Base-by-base conservation (phyloP, 352 stramenopile species). In the Plasmopara muralis region DNA sequence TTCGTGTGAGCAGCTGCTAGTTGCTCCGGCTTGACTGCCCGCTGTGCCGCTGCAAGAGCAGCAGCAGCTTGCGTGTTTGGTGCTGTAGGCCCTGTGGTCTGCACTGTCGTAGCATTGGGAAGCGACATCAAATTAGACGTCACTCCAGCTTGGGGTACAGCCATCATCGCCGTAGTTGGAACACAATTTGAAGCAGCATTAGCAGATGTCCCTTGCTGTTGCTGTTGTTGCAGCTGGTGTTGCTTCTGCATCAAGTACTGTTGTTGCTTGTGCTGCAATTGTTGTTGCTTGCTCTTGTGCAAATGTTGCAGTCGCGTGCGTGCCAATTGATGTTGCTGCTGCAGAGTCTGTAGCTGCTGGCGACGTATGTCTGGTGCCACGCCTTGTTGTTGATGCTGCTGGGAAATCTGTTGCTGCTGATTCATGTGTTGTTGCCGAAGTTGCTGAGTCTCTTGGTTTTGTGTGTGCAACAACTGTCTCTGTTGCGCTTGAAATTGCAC, bases 401-500 rank as follows among this genome's bases (percentile, higher is more conserved):
- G 74, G 0, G 75, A 60, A 7, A 93, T 60, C 29, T 89, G 75
- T 43, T 93, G 78, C 37, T 90, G 79, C 50, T 90, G 79, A 31
- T 79, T 70, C 47, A 88, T 52, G 33, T 93, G 83, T 39, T 89
- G 74, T 40, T 87, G 78, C 6, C 79, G 77, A 39, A 93, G 62
- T 47, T 84, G 74, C 59, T 87, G 71, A 33, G 76, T 86, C 53
- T 93, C 83, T 49, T 87, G 77, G 53, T 91, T 84, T 25, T 89
- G 79, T 9, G 72, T 80, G 29, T 83, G 72, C 20, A 89, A 48
- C 29, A 90, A 40, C 43, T 85, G 73, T 14, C 86, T 77, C 33
- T 88, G 75, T 45, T 93, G 82, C 0, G 75, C 79, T 37, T 89
- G 80, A 52, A 88, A 93, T 52, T 90, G 82, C 20, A 85, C 77